A percentile compares a stretch with the other conserved stretches of the same genome.
These are phyloP conservation scores for Fusarium gaditjirri DNA, from an alignment of 2,329 filamentous ascomycete species.

Conservation along the genomic window DNA sequence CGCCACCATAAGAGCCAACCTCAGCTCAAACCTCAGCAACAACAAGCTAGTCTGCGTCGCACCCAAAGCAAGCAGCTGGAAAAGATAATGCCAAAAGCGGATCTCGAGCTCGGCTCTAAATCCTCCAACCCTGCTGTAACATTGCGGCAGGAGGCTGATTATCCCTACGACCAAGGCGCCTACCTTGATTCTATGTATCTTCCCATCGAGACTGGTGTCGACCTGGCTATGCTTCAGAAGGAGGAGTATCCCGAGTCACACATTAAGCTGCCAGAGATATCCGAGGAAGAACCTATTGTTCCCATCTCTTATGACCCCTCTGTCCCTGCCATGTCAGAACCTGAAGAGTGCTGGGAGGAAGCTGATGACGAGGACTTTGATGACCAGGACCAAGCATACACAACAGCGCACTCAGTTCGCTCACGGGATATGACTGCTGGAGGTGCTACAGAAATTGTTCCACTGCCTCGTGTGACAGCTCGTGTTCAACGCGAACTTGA, in stretches of 20 bases:
- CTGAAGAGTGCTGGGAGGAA: constrained; percentile 82
- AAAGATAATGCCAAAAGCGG: constrained; percentile 32
- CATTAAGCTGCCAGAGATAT: constrained; percentile 47
- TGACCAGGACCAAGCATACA: constrained; percentile 73
- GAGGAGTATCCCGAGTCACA: constrained; percentile 39
- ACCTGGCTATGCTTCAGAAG: constrained; percentile 39
- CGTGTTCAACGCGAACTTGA: constrained; percentile 79
- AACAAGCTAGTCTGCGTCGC: constrained; percentile 53
- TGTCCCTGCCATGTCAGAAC: constrained; percentile 49
- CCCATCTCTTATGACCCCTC: constrained; percentile 35
- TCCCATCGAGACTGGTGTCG: constrained; percentile 39
- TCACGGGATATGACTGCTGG: constrained; percentile 72
- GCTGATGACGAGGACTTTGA: constrained; percentile 77
- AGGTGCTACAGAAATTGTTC: constrained; percentile 68
- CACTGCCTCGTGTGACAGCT: constrained; percentile 73
- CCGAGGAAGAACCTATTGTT: constrained; percentile 45
- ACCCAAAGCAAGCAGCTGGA: constrained; percentile 58
- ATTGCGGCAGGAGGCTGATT: constrained; percentile 29
- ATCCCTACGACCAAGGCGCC: constrained; percentile 41
- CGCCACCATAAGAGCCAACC: constrained; percentile 67
- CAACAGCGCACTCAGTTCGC: constrained; percentile 78
- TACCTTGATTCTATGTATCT: constrained; percentile 46
- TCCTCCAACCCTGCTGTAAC: constrained; percentile 18
- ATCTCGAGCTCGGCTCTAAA: constrained; percentile 24
- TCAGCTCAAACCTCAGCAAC: constrained; percentile 58